A percentile compares a stretch with the other conserved stretches of the same genome.
phyloP scores from a whole-genome alignment of 345 rosid genomes.

The Lumnitzera racemosa region DNA sequence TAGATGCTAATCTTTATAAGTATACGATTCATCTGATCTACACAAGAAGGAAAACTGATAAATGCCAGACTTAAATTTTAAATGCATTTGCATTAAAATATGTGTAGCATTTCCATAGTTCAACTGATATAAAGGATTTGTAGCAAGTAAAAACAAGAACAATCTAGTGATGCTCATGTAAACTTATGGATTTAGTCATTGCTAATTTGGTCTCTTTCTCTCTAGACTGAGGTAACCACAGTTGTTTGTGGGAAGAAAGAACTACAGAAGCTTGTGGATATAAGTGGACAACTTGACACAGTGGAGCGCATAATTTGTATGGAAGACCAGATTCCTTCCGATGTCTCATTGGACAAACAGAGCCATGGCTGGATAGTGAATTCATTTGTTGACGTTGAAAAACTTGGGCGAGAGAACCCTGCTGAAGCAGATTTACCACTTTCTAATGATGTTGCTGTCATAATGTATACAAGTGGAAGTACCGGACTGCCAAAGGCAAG shows the following conservation, averaged over 20 bases:
- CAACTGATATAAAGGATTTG: no score
- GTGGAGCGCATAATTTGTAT: slow-evolving; percentile 77
- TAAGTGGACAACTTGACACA: slow-evolving; percentile 85
- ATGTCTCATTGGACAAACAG: slow-evolving; percentile 29
- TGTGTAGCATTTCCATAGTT: no score
- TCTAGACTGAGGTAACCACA: slow-evolving; percentile 88
- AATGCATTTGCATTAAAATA: no score
- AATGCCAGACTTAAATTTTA: no score
- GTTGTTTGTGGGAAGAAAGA: slow-evolving; percentile 89
- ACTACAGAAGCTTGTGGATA: slow-evolving; percentile 69
- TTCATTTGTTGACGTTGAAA: slow-evolving; percentile 60
- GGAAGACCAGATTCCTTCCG: slow-evolving; percentile 71
- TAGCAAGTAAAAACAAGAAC: background rate
- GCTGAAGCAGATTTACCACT: slow-evolving; percentile 64
- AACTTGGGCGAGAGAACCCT: slow-evolving; percentile 65
- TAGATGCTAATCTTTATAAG: no score
- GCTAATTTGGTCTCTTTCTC: slow-evolving; percentile 10
- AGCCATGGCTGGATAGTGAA: slow-evolving; percentile 50
- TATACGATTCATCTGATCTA: no score
- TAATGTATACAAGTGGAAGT: slow-evolving; percentile 99
- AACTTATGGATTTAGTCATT: background rate
- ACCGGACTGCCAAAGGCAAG: slow-evolving; percentile 96
- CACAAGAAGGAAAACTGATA: no score
- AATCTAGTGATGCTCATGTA: background rate
- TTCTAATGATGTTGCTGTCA: slow-evolving; percentile 80